Evolutionary conservation across 176 grass and related monocot species (phyloP).

Genomic region (Oryza punctata): DNA sequence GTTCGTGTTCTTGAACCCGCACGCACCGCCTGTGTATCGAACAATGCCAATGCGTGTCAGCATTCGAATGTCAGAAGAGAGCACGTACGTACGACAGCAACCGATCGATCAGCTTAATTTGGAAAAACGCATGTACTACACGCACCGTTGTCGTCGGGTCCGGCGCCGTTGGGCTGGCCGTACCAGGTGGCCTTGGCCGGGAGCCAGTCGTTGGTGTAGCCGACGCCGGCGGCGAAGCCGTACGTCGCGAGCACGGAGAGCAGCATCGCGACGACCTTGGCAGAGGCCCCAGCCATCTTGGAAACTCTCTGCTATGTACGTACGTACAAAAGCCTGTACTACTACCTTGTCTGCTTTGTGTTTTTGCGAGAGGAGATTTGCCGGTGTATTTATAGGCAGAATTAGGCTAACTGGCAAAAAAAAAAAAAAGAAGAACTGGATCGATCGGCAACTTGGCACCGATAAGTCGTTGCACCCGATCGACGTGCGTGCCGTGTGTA

Average conservation of each 20-base stretch:
- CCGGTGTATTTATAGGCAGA: not conserved
- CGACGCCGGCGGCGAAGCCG: slow-evolving; percentile 11
- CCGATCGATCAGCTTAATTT: not conserved
- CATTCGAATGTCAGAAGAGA: not conserved
- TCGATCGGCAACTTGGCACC: not conserved
- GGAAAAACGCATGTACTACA: not conserved
- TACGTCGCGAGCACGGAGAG: not conserved
- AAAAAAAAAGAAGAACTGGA: not conserved
- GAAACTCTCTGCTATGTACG: not conserved
- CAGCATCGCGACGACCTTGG: not conserved
- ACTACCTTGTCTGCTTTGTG: not conserved
- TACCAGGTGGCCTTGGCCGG: slow-evolving; percentile 64
- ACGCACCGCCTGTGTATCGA: slow-evolving; percentile 49
- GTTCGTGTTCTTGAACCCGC: slow-evolving; percentile 56
- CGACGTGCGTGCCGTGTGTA: not conserved
- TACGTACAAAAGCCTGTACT: not conserved
- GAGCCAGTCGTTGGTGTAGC: slow-evolving; percentile 30
- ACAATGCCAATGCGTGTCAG: not conserved
- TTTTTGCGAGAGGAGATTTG: not conserved
- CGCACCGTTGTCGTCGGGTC: slow-evolving; percentile 54
- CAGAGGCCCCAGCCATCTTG: not conserved
- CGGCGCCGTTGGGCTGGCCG: slow-evolving; percentile 55
- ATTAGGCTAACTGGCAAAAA: not conserved
- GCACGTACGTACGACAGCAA: not conserved
- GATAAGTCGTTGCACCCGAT: not conserved